phyloP scores from a whole-genome alignment of 768 basidiomycete species.

The Hortiboletus flavorubellus region DNA sequence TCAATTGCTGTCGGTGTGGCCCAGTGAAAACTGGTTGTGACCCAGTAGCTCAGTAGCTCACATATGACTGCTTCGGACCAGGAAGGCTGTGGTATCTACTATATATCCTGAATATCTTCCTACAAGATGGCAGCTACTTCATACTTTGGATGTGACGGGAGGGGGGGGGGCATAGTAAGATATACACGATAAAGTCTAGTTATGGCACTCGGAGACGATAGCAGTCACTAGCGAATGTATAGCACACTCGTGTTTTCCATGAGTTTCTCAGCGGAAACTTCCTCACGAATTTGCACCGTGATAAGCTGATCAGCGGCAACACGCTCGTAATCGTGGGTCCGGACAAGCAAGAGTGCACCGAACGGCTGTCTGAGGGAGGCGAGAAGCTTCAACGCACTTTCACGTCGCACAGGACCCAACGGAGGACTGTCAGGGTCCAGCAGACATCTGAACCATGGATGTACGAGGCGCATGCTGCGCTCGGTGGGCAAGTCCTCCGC shows the following conservation, averaged over 20 bases:
- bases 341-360: slow-evolving; percentile 13
- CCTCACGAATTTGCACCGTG: slow-evolving; percentile 2
- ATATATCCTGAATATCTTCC: too few relatives aligned
- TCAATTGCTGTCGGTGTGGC: too few relatives aligned
- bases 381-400: slow-evolving; percentile 6
- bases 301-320: slow-evolving; percentile 11
- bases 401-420: not conserved
- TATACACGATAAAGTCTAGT: not conserved
- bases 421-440: slow-evolving; percentile 3
- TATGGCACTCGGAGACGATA: not conserved
- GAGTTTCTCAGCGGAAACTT: slow-evolving; percentile 4
- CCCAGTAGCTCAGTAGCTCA: too few relatives aligned
- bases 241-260: not conserved
- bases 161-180: too few relatives aligned
- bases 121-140: too few relatives aligned
- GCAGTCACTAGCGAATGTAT: slow-evolving; percentile 7
- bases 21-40: too few relatives aligned
- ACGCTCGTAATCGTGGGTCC: slow-evolving; percentile 6
- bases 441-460: slow-evolving; percentile 13
- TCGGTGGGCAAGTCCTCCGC: slow-evolving; percentile 2
- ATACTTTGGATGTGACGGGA: too few relatives aligned
- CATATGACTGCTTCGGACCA: too few relatives aligned
- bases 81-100: too few relatives aligned
- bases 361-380: slow-evolving; percentile 9
- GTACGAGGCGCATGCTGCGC: slow-evolving; percentile 8